Percentiles rank a stretch among this genome's conserved stretches.
Evolutionary conservation across 352 stramenopile species (phyloP).

Genomic region (Hyaloperonospora brassicae): DNA sequence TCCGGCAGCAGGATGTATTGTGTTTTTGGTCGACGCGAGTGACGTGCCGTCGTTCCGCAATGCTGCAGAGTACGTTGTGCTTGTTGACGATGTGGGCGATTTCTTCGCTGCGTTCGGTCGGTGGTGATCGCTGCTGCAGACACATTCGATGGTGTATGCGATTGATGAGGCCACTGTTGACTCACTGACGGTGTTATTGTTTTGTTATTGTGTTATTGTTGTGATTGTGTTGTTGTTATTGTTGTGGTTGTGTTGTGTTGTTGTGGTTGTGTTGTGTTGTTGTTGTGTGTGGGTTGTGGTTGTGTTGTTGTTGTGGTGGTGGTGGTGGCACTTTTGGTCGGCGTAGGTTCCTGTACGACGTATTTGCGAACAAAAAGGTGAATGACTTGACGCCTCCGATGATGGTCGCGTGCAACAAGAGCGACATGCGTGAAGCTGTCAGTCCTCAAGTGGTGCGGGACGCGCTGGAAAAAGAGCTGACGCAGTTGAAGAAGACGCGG

Average conservation of each 20-base stretch:
- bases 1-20: conserved; percentile 55
- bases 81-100: too few relatives aligned
- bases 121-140: too few relatives aligned
- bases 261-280: too few relatives aligned
- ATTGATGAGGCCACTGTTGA: too few relatives aligned
- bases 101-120: background rate
- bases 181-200: background rate
- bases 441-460: conserved; percentile 45
- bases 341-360: conserved; percentile 72
- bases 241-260: too few relatives aligned
- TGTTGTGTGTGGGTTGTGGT: too few relatives aligned
- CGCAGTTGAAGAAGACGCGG: conserved; percentile 79
- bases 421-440: conserved; percentile 38
- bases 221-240: too few relatives aligned
- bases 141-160: too few relatives aligned
- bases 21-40: conserved; percentile 69
- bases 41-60: conserved; percentile 61
- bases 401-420: conserved; percentile 83
- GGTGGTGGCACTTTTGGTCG: background rate
- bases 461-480: conserved; percentile 74
- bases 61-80: conserved; percentile 56
- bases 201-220: too few relatives aligned
- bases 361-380: conserved; percentile 79
- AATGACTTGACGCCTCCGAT: conserved; percentile 65
- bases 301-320: too few relatives aligned